Percentiles rank a stretch among this genome's conserved stretches.
phyloP scores from a whole-genome alignment of 2,329 filamentous ascomycete species.

The Sphaerulina populicola region DNA sequence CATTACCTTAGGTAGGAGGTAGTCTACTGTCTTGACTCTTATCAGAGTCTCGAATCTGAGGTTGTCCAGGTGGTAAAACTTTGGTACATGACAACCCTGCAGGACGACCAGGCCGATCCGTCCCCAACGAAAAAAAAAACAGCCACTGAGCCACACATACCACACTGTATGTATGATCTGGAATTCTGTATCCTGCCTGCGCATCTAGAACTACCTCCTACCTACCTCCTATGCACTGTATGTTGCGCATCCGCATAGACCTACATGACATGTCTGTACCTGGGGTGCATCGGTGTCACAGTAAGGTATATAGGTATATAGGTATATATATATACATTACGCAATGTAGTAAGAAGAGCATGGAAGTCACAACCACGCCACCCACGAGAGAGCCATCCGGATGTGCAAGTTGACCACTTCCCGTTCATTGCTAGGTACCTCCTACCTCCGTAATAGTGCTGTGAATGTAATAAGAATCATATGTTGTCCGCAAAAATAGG shows the following conservation, averaged over 20 bases:
- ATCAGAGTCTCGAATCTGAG: not conserved
- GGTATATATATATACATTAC: too few species aligned
- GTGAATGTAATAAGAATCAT: too few species aligned
- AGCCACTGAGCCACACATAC: constrained; percentile 12
- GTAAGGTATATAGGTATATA: too few species aligned
- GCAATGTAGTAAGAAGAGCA: not conserved
- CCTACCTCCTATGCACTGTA: too few species aligned
- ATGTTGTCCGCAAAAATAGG: too few species aligned
- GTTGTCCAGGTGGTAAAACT: not conserved
- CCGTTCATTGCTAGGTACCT: too few species aligned
- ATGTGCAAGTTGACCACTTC: not conserved
- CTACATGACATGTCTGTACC: not conserved
- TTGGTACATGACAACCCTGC: constrained; percentile 12
- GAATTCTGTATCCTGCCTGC: not conserved
- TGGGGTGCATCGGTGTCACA: constrained; percentile 5
- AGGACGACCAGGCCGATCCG: constrained; percentile 1
- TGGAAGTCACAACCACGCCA: not conserved
- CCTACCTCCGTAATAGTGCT: too few species aligned
- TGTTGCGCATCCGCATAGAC: not conserved
- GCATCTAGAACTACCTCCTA: not conserved
- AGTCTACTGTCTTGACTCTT: too few species aligned
- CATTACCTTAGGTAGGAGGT: too few species aligned
- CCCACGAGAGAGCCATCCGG: not conserved
- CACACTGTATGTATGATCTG: too few species aligned
- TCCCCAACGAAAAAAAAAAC: constrained; percentile 10